Base-by-base conservation (phyloP, 805 yeast species). In the Zygoascus tannicola region DNA sequence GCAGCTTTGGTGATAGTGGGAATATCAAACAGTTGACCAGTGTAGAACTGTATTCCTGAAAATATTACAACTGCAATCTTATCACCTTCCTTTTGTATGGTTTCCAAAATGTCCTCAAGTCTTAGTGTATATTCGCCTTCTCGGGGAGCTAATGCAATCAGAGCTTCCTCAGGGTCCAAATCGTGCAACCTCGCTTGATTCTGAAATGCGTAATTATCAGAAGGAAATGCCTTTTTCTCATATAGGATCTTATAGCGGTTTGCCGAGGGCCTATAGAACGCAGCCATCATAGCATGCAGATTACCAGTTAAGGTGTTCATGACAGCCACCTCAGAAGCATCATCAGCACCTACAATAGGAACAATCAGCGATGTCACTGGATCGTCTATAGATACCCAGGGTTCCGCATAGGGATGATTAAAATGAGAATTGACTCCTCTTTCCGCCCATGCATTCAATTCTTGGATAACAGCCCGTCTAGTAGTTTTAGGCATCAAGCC, bases 401-500 rank as follows among this genome's bases (percentile, higher is more conserved):
- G 81, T 40, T 69, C 66, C 0, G 71, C 71, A 2, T 55, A 56
- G 8, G 54, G 54, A 18, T 63, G 63, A 14, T 46, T 47, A 55
- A 83, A 94, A 61, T 88, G 97, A 0, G 92, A 76, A 49, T 83
- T 87, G 5, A 88, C 97, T 2, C 80, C 97, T 28, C 87, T 66
- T 22, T 60, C 68, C 23, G 76, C 69, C 97, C 97, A 88, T 0
- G 92, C 94, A 50, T 78, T 74, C 40, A 88, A 65, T 60, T 88
- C 97, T 34, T 67, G 70, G 40, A 63, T 62, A 14, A 88, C 66
- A 14, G 83, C 82, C 4, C 51, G 50, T 28, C 74, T 66, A 0
- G 88, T 79, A 5, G 67, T 57, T 41, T 63, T 67, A 0, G 97
- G 97, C 88, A 86, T 83, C 47, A 88, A 65, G 0, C 97, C 97